Base-by-base conservation (phyloP, 2,329 filamentous ascomycete species). In the Diaporthe vexans region DNA sequence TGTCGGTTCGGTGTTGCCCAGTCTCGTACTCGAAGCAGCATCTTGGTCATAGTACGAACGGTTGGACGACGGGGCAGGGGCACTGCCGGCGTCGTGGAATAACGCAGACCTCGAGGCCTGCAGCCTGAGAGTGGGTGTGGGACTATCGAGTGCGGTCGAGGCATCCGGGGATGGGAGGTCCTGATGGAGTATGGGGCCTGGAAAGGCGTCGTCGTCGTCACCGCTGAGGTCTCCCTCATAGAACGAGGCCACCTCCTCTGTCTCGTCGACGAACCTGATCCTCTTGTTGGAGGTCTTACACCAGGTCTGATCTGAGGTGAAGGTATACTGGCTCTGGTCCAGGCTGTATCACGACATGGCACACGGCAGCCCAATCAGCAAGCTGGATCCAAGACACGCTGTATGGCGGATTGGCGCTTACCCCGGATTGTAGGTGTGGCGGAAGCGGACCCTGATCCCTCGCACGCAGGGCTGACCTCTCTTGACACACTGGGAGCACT, bases 191-290 rank as follows among this genome's bases (percentile, higher is more conserved):
- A 46, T 35, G 9, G 26, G 40, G 43, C 59, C 59, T 24, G 48
- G 59, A 19, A 65, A 65, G 43, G 40, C 43, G 9, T 51, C 59
- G 11, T 65, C 59, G 11, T 48, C 59, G 59, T 63, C 19, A 24
- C 48, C 59, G n/a, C 59, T 65, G 43, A 65, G 17, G 43, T 65
- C 59, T n/a, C 59, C 59, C 8, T 65, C 73, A n/a, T 70, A 74
- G 52, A 74, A 73, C 2, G 57, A 52, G 46, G 73, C 73, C 43
- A 72, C 59, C 57, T 74, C 67, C 19, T 69, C 65, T 3, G 48
- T 69, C 65, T 69, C 65, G 37, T 74, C 73, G 15, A 74, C 61
- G 54, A 74, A 74, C 13, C 70, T 72, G 37, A 74, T 56, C 70
- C 54, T 74, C 70, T 74, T 74, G 73, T 61, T 68, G n/a, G 69